Evolutionary conservation across 2,329 filamentous ascomycete species (phyloP).

Genomic region (Madurella fahalii): DNA sequence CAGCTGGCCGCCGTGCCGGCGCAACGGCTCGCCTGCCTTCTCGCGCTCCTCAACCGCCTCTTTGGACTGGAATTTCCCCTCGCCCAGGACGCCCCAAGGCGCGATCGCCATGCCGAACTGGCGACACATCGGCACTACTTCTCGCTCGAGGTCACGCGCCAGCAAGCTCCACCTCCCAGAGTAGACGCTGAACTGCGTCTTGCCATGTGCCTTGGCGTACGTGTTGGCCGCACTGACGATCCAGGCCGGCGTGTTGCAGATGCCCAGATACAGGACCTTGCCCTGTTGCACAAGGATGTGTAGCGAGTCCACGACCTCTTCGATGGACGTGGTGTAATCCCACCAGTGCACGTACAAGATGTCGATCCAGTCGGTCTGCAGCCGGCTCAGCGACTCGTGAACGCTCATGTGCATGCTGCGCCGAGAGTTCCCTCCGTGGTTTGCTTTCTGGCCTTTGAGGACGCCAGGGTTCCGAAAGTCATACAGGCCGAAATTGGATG

Average conservation of each 20-base stretch:
- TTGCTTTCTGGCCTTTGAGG: too few species aligned
- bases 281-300: constrained; percentile 39
- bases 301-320: constrained; percentile 41
- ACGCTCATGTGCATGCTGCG: constrained; percentile 41
- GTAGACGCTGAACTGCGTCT: constrained; percentile 66
- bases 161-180: constrained; percentile 60
- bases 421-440: constrained; percentile 42
- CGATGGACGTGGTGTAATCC: constrained; percentile 40
- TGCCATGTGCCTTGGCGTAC: constrained; percentile 60
- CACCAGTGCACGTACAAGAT: constrained; percentile 44
- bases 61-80: constrained; percentile 46
- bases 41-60: constrained; percentile 32
- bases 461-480: too few species aligned
- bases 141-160: constrained; percentile 23
- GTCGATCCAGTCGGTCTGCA: constrained; percentile 44
- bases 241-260: constrained; percentile 62
- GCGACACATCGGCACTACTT: constrained; percentile 38
- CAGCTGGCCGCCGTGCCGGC: constrained; percentile 40
- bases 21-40: constrained; percentile 38
- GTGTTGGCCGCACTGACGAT: constrained; percentile 45
- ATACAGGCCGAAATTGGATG: constrained; percentile 43
- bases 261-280: constrained; percentile 40
- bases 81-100: constrained; percentile 58
- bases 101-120: constrained; percentile 47
- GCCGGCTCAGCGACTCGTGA: constrained; percentile 41